phyloP scores from a whole-genome alignment of 352 stramenopile genomes.

The Globisporangium emineosum region DNA sequence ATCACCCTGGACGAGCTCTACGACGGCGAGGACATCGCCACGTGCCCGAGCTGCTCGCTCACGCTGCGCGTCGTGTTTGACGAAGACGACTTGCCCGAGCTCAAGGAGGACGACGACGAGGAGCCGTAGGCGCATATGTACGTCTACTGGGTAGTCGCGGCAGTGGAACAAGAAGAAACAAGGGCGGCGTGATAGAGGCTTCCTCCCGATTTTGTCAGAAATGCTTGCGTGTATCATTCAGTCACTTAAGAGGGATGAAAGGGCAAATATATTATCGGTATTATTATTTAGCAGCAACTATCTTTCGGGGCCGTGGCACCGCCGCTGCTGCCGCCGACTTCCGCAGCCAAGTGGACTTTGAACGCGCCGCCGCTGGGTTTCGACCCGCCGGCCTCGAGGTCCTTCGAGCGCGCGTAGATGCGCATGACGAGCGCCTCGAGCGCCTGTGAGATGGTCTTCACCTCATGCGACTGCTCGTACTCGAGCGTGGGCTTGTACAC shows the following conservation, averaged over 20 bases:
- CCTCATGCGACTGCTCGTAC: slow-evolving; percentile 44
- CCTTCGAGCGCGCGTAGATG: slow-evolving; percentile 68
- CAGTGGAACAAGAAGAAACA: background rate
- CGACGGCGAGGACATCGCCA: slow-evolving; percentile 97
- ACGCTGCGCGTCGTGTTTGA: slow-evolving; percentile 96
- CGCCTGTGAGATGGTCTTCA: slow-evolving; percentile 48
- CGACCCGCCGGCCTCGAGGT: slow-evolving; percentile 42
- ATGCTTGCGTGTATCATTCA: background rate
- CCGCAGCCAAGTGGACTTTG: slow-evolving; percentile 25
- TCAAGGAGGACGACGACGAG: slow-evolving; percentile 55
- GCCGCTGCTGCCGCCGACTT: background rate
- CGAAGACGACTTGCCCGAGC: slow-evolving; percentile 72
- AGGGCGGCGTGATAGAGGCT: background rate
- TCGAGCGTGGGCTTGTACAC: slow-evolving; percentile 31
- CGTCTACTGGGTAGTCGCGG: background rate
- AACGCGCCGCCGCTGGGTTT: slow-evolving; percentile 49
- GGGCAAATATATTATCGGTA: slow-evolving; percentile 14
- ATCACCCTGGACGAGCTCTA: slow-evolving; percentile 84
- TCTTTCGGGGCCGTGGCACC: slow-evolving; percentile 16
- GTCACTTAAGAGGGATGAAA: background rate
- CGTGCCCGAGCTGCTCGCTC: slow-evolving; percentile 95
- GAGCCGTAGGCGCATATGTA: slow-evolving; percentile 11
- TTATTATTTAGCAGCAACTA: slow-evolving; percentile 38
- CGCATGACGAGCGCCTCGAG: slow-evolving; percentile 62
- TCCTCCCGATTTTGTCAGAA: background rate